Evolutionary conservation across 2,329 filamentous ascomycete genomes (phyloP).

Genomic region (Aspergillus piperis): DNA sequence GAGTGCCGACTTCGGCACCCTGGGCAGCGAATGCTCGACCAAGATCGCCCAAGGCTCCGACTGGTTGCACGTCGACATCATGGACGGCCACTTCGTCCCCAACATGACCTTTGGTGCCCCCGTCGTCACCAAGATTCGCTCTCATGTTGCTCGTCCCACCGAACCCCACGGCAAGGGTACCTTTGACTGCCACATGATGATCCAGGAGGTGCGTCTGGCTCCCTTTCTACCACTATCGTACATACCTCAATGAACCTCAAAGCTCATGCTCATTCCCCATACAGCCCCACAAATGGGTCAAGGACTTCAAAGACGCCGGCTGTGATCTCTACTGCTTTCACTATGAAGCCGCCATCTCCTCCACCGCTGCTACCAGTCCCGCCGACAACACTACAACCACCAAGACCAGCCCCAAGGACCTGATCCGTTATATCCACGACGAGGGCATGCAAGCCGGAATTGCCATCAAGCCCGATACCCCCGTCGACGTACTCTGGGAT

Average conservation of each 20-base stretch:
- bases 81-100: slow-evolving; percentile 98
- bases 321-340: slow-evolving; percentile 99
- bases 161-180: slow-evolving; percentile 76
- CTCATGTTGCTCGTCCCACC: slow-evolving; percentile 75
- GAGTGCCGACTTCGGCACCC: slow-evolving; percentile 88
- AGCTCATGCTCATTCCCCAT: neutral
- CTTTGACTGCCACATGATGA: slow-evolving; percentile 99
- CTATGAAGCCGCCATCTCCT: slow-evolving; percentile 88
- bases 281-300: slow-evolving; percentile 96
- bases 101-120: slow-evolving; percentile 97
- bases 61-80: slow-evolving; percentile 95
- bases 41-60: slow-evolving; percentile 87
- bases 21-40: slow-evolving; percentile 81
- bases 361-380: slow-evolving; percentile 79
- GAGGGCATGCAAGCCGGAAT: slow-evolving; percentile 87
- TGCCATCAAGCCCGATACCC: slow-evolving; percentile 90
- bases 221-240: neutral
- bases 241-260: neutral
- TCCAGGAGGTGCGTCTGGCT: slow-evolving; percentile 71
- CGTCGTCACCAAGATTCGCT: slow-evolving; percentile 90
- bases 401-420: slow-evolving; percentile 77
- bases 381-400: slow-evolving; percentile 63
- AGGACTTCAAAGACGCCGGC: slow-evolving; percentile 88
- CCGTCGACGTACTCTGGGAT: slow-evolving; percentile 89
- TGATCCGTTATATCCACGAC: slow-evolving; percentile 89